Evolutionary conservation across 2,329 filamentous ascomycete genomes (phyloP).

Genomic region (Botryotinia convoluta): DNA sequence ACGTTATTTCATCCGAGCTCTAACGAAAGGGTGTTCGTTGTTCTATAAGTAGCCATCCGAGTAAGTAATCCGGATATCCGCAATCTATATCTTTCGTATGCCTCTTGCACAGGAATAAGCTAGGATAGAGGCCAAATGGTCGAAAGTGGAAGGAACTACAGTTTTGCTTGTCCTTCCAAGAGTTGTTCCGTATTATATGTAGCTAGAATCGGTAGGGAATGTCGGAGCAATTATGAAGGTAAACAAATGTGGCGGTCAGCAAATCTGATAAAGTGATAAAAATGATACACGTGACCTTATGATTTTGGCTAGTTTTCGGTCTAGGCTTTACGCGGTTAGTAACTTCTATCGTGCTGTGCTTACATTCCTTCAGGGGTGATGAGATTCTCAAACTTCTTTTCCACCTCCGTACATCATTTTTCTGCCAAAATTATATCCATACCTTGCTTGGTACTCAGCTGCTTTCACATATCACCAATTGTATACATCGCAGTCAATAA

Average conservation of each 20-base stretch:
- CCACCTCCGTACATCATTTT: background rate
- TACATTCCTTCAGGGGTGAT: background rate
- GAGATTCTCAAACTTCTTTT: background rate
- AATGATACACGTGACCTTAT: background rate
- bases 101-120: background rate
- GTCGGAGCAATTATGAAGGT: background rate
- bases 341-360: background rate
- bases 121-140: background rate
- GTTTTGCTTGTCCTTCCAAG: background rate
- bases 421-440: background rate
- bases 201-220: background rate
- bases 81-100: background rate
- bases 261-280: background rate
- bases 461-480: background rate
- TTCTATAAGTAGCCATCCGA: background rate
- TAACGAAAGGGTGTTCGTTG: background rate
- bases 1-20: background rate
- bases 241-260: background rate
- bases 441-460: background rate
- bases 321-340: background rate
- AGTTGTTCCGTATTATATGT: background rate
- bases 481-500: background rate
- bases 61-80: background rate
- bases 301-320: background rate
- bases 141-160: background rate